Conservation (phyloP, 345 rosid species). For the Anastatica hierochuntica region DNA sequence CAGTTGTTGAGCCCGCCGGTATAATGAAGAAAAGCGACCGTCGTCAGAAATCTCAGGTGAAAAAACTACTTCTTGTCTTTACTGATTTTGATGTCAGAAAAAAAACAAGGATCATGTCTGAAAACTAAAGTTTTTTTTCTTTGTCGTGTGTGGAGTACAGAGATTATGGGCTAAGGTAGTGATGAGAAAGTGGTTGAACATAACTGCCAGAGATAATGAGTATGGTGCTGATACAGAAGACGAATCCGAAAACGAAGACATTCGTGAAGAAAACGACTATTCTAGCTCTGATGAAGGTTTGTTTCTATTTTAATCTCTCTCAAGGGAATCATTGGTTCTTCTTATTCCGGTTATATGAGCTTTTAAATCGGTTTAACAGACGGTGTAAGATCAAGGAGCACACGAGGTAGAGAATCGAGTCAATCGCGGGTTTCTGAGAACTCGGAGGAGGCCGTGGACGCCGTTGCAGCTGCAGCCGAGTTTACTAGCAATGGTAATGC, state of each 20-base stretch:
- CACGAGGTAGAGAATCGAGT: conserved; percentile 4
- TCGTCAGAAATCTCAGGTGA: conserved; percentile 29
- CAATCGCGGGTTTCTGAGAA: conserved; percentile 21
- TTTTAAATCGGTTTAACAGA: not conserved
- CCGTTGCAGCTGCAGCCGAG: conserved; percentile 20
- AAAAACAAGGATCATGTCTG: not conserved
- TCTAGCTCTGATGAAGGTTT: conserved; percentile 49
- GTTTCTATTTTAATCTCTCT: not conserved
- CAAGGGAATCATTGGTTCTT: conserved; percentile 1
- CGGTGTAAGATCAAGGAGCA: not conserved
- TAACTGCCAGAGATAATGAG: conserved; percentile 51
- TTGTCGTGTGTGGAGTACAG: not conserved
- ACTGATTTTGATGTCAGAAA: not conserved
- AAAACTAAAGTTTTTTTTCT: not conserved
- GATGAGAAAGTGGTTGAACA: conserved; percentile 78
- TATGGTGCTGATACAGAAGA: conserved; percentile 76
- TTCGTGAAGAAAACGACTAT: conserved; percentile 28
- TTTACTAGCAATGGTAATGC: conserved; percentile 24
- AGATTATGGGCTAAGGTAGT: conserved; percentile 62
- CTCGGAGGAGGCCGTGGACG: conserved; percentile 16
- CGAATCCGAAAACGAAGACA: conserved; percentile 27
- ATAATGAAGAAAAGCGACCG: conserved; percentile 17
- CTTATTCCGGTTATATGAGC: conserved; percentile 4
- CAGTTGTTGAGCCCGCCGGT: conserved; percentile 10
- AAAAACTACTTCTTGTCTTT: not conserved